Evolutionary conservation across 1,139 yeast species (phyloP), one percentile per base, ranked within the genome.

Genomic region (Groenewaldozyma sp.): DNA sequence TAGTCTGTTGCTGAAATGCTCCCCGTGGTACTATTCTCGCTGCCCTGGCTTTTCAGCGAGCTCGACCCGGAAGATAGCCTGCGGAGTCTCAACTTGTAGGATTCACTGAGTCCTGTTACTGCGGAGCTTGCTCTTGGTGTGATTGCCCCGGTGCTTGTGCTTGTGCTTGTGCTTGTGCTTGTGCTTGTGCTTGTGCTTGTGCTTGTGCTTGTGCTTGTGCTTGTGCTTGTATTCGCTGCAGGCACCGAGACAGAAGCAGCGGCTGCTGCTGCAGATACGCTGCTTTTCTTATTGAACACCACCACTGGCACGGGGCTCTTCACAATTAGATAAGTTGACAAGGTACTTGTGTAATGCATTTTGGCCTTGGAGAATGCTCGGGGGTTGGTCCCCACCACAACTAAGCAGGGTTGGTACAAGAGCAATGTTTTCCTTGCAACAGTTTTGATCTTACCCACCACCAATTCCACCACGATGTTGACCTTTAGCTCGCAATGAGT

Each of bases 231-330:
- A n/a, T 24, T 24, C 10, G 27, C 27, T 9, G 10, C n/a, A 9
- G 27, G 10, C 9, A 24, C 27, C n/a, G 27, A 24, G n/a, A n/a
- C 27, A 9, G 27, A 9, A 9, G 27, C 27, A 9, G 27, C 27
- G 9, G 27, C 27, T n/a, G n/a, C n/a, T n/a, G n/a, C n/a, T n/a
- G n/a, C 13, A 17, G 13, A 28, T 28, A 28, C 13, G n/a, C n/a
- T n/a, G 11, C 17, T 6, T 17, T 20, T 16, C 20, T 31, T 17
- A 22, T 22, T 22, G 11, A 50, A 51, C 14, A 54, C 50, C 20
- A 54, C 46, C 18, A 54, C 57, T 2, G 59, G 59, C 3, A 55
- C 56, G 0, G 56, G 55, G 20, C 52, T 45, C 33, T 50, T 50
- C 22, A 53, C 52, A 29, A 53, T 45, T 14, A 55, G 43, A 43